Evolutionary conservation across 1,284 basidiomycete species (phyloP), one percentile per base, ranked within the genome.

Genomic region (Marasmius oreades): DNA sequence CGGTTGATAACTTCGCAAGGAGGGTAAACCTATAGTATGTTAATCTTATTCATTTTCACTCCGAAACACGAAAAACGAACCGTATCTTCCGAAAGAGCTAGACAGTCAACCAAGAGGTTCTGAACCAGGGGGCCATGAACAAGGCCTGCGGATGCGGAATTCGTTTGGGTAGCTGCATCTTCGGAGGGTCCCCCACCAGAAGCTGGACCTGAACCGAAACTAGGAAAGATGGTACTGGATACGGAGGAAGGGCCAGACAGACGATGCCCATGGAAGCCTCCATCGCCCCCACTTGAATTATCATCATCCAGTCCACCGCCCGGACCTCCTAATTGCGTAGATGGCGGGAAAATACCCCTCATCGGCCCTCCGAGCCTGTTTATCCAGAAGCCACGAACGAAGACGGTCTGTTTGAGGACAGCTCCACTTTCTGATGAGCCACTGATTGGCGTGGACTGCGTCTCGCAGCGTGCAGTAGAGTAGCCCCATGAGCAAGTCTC

Each of bases 341-440:
- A 34, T 22, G 45, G 50, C 37, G 33, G 45, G 12, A 43, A 43
- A 28, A 43, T 51, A 31, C 28, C 10, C 5, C 10, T 10, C 10
- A 31, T 10, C 11, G 47, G 14, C 12, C 33, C 45, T 48, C 52
- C 31, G 10, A 53, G 39, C 34, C 36, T 51, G 22, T 52, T 52
- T n/a, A 61, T 51, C 50, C 57, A 59, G 45, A 57, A 59, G 10
- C 60, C 60, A 12, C 58, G 58, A 24, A 61, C 45, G 44, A 61
- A 61, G 4, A 55, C 26, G 14, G 39, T 42, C 11, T 42, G 6
- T 42, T 42, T 31, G 28, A 31, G 37, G 18, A 6, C 37, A 14
- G 5, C 37, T 39, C 5, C 16, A 16, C 5, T 5, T 20, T 16
- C 37, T 39, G 39, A 42, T 42, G 28, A 10, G 28, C 10, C 28